Base-by-base conservation (phyloP, 1,284 basidiomycete species). In the Cryptococcus sp. region DNA sequence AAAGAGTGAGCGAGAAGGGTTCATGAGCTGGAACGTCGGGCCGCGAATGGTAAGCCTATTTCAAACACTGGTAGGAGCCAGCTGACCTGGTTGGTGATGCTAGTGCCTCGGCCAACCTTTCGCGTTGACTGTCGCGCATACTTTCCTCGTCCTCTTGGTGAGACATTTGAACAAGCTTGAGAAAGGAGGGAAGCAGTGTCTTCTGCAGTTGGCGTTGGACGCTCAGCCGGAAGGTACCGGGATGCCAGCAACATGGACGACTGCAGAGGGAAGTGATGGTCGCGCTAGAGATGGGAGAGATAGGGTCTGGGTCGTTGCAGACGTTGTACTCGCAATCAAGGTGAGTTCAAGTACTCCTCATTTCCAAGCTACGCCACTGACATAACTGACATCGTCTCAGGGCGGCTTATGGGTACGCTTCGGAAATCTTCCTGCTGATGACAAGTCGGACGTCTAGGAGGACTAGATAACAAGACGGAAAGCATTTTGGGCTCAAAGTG, bases 81-180 rank as follows among this genome's bases (percentile, higher is more conserved):
- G 30, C 30, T 35, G 30, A 35, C 30, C 30, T 35, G 13, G 30
- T 35, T 1, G 35, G 13, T 15, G 47, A 43, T 27, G 15, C 38
- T 15, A 76, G 72, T 76, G 72, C 45, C 54, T 73, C 1, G 73
- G 73, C 16, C 71, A 74, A 48, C 64, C 65, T 5, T 64, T 76
- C 35, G 73, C 72, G 16, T 39, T 73, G 39, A 65, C 64, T 3
- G 57, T 67, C 3, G 54, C 61, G 0, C 66, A 70, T 41, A 68
- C 68, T 2, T 68, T 71, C 56, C 57, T 73, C 16, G 59, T 70
- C 6, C 58, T 66, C n/a, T 54, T 72, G 23, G 48, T 50, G 11
- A 61, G 61, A 1, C 61, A 68, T 53, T 35, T 66, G 2, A 55
- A 43, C 17, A 43, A 54, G 25, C 27, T 55, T 17, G 20, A 52